Evolutionary conservation across 352 stramenopile species (phyloP).

Genomic region (Aphanomyces euteiches): DNA sequence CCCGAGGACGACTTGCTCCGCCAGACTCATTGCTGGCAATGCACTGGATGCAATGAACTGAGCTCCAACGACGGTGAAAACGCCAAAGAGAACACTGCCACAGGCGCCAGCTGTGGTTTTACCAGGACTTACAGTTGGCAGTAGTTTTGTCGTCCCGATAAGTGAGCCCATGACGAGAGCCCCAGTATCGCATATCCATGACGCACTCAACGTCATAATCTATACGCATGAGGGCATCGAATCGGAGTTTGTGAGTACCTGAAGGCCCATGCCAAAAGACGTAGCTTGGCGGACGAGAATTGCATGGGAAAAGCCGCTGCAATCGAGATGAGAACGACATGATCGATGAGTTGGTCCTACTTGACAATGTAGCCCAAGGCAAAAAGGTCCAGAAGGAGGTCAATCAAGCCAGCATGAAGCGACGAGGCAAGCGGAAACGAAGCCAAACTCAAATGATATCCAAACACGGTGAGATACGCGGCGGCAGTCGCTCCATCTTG

Average conservation of each 20-base stretch:
- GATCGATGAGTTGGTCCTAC: neutral
- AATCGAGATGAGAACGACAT: neutral
- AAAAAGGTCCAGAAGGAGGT: slow-evolving; percentile 53
- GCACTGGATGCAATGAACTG: slow-evolving; percentile 36
- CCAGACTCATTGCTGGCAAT: slow-evolving; percentile 34
- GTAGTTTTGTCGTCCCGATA: slow-evolving; percentile 55
- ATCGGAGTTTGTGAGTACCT: slow-evolving; percentile 3
- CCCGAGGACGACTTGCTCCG: slow-evolving; percentile 47
- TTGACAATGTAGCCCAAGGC: slow-evolving; percentile 53
- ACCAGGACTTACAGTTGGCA: slow-evolving; percentile 58
- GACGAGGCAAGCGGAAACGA: neutral
- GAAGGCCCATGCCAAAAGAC: slow-evolving; percentile 49
- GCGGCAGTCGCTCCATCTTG: slow-evolving; percentile 41
- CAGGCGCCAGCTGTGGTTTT: slow-evolving; percentile 60
- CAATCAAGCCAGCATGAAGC: slow-evolving; percentile 20
- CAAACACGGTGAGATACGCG: slow-evolving; percentile 37
- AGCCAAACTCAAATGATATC: slow-evolving; percentile 42
- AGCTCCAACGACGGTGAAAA: slow-evolving; percentile 46
- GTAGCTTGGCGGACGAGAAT: slow-evolving; percentile 52
- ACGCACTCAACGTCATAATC: slow-evolving; percentile 54
- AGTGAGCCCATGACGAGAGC: slow-evolving; percentile 55
- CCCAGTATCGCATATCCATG: slow-evolving; percentile 66
- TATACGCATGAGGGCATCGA: slow-evolving; percentile 30
- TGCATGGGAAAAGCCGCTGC: slow-evolving; percentile 52
- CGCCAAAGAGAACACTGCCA: slow-evolving; percentile 48